Evolutionary conservation across 768 basidiomycete species (phyloP), one percentile per base, ranked within the genome.

Genomic region (Amanita pallidorosea): DNA sequence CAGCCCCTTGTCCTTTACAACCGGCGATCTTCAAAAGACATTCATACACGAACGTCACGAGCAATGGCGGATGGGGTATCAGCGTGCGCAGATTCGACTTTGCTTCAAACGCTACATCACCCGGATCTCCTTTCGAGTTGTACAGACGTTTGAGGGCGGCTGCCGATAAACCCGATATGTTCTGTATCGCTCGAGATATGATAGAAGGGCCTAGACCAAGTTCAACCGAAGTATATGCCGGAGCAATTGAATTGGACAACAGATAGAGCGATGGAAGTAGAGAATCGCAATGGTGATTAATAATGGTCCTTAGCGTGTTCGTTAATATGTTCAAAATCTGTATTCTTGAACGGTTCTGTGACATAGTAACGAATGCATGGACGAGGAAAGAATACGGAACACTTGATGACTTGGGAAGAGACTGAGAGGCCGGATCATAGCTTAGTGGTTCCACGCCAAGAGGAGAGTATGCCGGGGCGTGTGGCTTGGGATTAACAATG

Each of bases 41-140:
- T 13, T 75, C 64, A 61, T 90, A 89, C 0, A 94, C 81, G 54
- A 72, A 70, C 23, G 74, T 67, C 25, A 90, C 73, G 29, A 75
- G 69, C 5, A 91, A 68, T 9, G 82, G 76, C n/a, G 78, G 69
- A 58, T 87, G 86, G 2, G 85, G 79, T 22, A 88, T 62, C 22
- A 92, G 71, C 4, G 87, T 87, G 38, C 87, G 75, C 18, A 88
- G 64, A 52, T 77, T 86, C 3, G 80, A 79, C 61, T 85, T 91
- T 8, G 91, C 89, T 52, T 80, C 77, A 58, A 81, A 91, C 1
- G 93, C 93, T 7, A 93, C 88, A 61, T 93, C 89, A 0, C 93
- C 93, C 22, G 80, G 76, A 65, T 96, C 93, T 4, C 93, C 93
- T 31, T 71, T 79, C 40, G 75, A 67, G 55, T 81, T 84, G 62